These are phyloP conservation scores for Gossypium gossypioides DNA, from an alignment of 441 rosid genomes.

Conservation along the genomic window DNA sequence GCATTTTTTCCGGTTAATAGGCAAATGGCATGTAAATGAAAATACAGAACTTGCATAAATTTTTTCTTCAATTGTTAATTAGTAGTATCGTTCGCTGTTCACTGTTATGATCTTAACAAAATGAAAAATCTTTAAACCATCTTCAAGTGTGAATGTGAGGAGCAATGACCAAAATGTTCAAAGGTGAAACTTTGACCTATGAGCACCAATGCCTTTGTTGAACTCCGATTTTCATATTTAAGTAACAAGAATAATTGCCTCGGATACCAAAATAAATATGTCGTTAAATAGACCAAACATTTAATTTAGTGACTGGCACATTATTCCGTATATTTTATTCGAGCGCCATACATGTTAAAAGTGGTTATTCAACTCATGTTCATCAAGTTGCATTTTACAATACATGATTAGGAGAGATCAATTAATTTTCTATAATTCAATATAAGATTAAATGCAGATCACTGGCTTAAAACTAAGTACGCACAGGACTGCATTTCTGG, in stretches of 20 bases:
- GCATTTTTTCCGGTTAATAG: too few relatives aligned
- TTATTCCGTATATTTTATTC: neutral
- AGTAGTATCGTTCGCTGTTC: neutral
- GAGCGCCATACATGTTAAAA: neutral
- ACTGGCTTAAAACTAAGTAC: constrained; percentile 13
- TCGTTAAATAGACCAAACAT: too few relatives aligned
- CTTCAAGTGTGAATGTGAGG: too few relatives aligned
- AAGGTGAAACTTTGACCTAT: neutral
- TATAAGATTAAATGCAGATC: neutral
- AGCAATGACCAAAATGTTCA: neutral
- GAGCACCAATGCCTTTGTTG: neutral
- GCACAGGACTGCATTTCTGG: constrained; percentile 6
- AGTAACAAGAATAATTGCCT: neutral
- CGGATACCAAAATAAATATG: too few relatives aligned
- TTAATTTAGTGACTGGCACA: neutral
- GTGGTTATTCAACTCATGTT: constrained; percentile 10
- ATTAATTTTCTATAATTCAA: neutral
- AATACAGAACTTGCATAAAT: too few relatives aligned
- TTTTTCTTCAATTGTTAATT: neutral
- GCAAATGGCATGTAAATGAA: too few relatives aligned
- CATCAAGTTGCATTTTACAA: constrained; percentile 17
- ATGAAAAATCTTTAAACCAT: too few relatives aligned
- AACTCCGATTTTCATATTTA: neutral
- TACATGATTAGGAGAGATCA: constrained; percentile 12
- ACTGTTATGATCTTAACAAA: neutral